Conservation (phyloP, 202 grass and related monocot genomes). For the Tripidium arundinaceum region DNA sequence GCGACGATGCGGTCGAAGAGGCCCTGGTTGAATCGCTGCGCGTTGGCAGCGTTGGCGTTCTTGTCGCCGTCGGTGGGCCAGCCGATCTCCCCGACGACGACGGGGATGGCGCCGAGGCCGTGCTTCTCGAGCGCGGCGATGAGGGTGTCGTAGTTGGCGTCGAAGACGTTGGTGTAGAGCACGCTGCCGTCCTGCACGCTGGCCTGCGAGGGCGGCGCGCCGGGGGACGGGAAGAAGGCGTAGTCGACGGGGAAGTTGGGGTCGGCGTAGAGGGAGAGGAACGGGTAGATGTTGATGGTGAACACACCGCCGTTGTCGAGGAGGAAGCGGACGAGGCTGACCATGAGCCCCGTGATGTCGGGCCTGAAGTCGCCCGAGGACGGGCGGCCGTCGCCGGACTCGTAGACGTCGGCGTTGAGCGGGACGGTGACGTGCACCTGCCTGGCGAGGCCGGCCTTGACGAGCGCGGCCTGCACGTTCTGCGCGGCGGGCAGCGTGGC, state of each 20-base stretch:
- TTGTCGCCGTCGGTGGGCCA: constrained; percentile 94
- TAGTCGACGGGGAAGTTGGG: constrained; percentile 76
- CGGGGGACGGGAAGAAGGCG: constrained; percentile 71
- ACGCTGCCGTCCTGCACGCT: constrained; percentile 64
- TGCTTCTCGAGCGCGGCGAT: constrained; percentile 81
- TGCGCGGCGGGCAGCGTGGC: constrained; percentile 64
- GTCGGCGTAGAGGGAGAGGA: constrained; percentile 81
- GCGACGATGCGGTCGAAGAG: constrained; percentile 64
- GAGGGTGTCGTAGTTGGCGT: constrained; percentile 97
- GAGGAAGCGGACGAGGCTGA: constrained; percentile 66
- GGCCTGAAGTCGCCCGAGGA: constrained; percentile 76
- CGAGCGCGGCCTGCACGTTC: constrained; percentile 89
- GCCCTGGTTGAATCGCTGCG: constrained; percentile 80
- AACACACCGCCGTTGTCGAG: constrained; percentile 64
- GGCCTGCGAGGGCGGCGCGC: constrained; percentile 37
- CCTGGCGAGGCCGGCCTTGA: constrained; percentile 64
- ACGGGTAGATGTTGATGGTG: constrained; percentile 94
- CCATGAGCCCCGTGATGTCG: constrained; percentile 71
- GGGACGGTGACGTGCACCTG: constrained; percentile 84
- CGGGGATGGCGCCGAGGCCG: constrained; percentile 60
- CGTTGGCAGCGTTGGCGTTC: constrained; percentile 48
- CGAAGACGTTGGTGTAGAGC: constrained; percentile 92
- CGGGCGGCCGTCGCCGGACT: constrained; percentile 46
- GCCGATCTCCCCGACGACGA: constrained; percentile 89
- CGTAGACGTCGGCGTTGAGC: constrained; percentile 92